These are phyloP conservation scores for Colletotrichum orbiculare DNA, from an alignment of 2,329 filamentous ascomycete genomes.

Conservation along the genomic window DNA sequence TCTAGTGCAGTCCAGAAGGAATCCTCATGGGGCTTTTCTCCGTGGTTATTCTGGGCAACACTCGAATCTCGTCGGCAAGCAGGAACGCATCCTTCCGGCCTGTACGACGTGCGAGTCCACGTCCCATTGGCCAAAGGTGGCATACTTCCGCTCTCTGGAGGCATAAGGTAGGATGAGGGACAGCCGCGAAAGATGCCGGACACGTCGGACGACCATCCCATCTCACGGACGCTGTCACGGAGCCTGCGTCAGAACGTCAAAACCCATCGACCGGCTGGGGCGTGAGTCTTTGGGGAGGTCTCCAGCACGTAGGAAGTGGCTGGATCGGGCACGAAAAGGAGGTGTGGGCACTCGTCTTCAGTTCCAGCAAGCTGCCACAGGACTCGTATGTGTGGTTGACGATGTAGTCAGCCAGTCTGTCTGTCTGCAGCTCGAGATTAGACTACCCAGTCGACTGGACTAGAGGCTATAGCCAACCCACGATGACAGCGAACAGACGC, in stretches of 20 bases:
- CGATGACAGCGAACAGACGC: neutral
- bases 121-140: slow-evolving; percentile 7
- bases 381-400: neutral
- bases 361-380: neutral
- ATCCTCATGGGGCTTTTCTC: too few relatives aligned
- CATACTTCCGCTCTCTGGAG: neutral
- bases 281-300: slow-evolving; percentile 11
- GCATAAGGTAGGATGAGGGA: neutral
- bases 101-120: neutral
- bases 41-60: neutral
- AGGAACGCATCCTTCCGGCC: neutral
- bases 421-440: slow-evolving; percentile 9
- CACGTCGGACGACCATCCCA: slow-evolving; percentile 33
- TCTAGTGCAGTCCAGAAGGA: neutral
- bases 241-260: slow-evolving; percentile 34
- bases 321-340: slow-evolving; percentile 13
- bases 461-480: neutral
- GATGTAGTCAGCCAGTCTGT: neutral
- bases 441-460: neutral
- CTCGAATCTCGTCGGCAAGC: neutral
- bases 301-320: slow-evolving; percentile 21
- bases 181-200: slow-evolving; percentile 1
- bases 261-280: slow-evolving; percentile 11
- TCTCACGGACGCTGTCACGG: slow-evolving; percentile 25
- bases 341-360: neutral